phyloP scores from a whole-genome alignment of 352 stramenopile species.

The Phytophthora brassicae region DNA sequence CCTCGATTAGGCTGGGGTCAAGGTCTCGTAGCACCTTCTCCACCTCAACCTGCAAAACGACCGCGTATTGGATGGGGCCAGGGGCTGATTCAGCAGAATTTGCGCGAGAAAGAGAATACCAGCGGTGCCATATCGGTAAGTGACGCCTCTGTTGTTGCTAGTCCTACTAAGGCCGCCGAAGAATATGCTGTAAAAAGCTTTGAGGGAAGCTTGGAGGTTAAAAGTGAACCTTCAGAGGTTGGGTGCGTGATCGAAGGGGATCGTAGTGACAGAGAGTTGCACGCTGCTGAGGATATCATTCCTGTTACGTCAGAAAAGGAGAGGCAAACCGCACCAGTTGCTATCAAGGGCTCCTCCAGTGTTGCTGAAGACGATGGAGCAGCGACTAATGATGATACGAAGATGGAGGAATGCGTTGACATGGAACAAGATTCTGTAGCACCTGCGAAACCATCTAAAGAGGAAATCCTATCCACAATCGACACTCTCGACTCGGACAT shows the following conservation, averaged over 20 bases:
- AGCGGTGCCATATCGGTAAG: conserved; percentile 1
- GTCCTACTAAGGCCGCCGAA: conserved; percentile 10
- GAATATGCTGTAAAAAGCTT: not conserved
- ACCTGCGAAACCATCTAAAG: conserved; percentile 53
- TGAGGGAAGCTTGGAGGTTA: not conserved
- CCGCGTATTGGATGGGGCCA: conserved; percentile 83
- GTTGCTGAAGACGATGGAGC: not conserved
- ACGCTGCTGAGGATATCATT: conserved; percentile 1
- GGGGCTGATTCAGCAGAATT: conserved; percentile 58
- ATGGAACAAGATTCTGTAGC: conserved; percentile 9
- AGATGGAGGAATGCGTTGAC: conserved; percentile 6
- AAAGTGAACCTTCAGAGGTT: conserved; percentile 5
- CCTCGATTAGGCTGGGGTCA: conserved; percentile 82
- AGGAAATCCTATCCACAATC: conserved; percentile 80
- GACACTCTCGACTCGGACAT: conserved; percentile 76
- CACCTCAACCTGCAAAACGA: conserved; percentile 64
- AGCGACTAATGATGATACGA: conserved; percentile 1
- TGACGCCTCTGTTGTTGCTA: conserved; percentile 5
- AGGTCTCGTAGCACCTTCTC: conserved; percentile 69
- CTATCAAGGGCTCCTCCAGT: not conserved
- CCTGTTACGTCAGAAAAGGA: conserved; percentile 9
- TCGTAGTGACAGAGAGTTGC: not conserved
- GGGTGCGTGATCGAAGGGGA: not conserved
- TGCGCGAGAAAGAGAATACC: conserved; percentile 12
- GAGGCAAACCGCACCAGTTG: conserved; percentile 1